These are phyloP conservation scores for Hypoxylon sp. DNA, from an alignment of 2,329 filamentous ascomycete genomes.

Conservation along the genomic window DNA sequence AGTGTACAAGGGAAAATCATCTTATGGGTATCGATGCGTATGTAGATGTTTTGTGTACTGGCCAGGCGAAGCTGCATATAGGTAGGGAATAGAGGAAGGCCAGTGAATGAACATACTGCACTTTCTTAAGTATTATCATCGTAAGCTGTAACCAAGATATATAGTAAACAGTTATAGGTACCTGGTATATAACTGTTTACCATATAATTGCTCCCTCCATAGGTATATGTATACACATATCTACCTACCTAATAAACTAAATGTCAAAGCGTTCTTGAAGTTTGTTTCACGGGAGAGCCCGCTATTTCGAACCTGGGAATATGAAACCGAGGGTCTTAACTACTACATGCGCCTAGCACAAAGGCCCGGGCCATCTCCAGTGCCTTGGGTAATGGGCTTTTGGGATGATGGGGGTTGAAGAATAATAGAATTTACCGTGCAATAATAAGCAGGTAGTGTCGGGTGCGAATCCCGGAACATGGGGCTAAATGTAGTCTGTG, in stretches of 20 bases:
- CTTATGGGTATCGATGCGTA: background rate
- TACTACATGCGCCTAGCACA: slow-evolving; percentile 24
- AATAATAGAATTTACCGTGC: slow-evolving; percentile 33
- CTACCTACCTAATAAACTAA: slow-evolving; percentile 5
- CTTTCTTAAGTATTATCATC: slow-evolving; percentile 4
- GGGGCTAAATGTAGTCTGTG: slow-evolving; percentile 30
- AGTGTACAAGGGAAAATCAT: slow-evolving; percentile 22
- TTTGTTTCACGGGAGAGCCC: slow-evolving; percentile 38
- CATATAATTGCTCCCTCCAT: background rate
- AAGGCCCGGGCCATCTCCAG: slow-evolving; percentile 35
- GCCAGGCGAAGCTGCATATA: background rate
- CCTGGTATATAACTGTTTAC: background rate
- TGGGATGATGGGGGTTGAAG: slow-evolving; percentile 35
- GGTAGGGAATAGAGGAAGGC: background rate
- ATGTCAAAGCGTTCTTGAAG: slow-evolving; percentile 34
- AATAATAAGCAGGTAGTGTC: slow-evolving; percentile 28
- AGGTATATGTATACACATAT: too few relatives aligned
- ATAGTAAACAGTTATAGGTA: too few relatives aligned
- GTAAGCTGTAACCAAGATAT: slow-evolving; percentile 2
- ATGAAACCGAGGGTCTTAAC: slow-evolving; percentile 30
- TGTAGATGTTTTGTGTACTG: background rate
- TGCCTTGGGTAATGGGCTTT: slow-evolving; percentile 37
- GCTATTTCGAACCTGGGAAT: slow-evolving; percentile 33
- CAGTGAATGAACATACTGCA: background rate
- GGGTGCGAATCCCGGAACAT: slow-evolving; percentile 30